Conservation (phyloP, 495 filamentous ascomycete genomes). For the Sporormia fimetaria region DNA sequence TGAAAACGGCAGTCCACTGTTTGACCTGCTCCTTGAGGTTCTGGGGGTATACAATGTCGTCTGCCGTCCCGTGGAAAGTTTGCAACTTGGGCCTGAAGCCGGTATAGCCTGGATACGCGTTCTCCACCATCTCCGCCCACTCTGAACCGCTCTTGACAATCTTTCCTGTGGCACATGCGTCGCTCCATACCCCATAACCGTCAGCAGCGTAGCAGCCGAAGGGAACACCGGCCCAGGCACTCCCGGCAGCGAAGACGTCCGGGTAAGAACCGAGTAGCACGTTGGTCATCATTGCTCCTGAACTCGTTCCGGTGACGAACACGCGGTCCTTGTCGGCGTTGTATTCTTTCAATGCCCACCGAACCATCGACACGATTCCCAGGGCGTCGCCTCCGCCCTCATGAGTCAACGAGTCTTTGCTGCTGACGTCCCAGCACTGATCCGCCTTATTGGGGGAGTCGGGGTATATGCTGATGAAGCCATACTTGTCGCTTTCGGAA, state of each 20-base stretch:
- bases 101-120: slow-evolving; percentile 44
- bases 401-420: slow-evolving; percentile 38
- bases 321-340: slow-evolving; percentile 37
- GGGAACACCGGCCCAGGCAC: slow-evolving; percentile 48
- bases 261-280: slow-evolving; percentile 50
- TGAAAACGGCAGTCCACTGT: slow-evolving; percentile 47
- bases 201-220: slow-evolving; percentile 46
- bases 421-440: slow-evolving; percentile 49
- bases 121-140: slow-evolving; percentile 42
- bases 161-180: slow-evolving; percentile 44
- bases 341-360: slow-evolving; percentile 41
- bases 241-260: slow-evolving; percentile 46
- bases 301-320: slow-evolving; percentile 44
- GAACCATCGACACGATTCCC: slow-evolving; percentile 46
- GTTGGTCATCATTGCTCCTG: slow-evolving; percentile 38
- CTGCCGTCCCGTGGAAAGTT: slow-evolving; percentile 43
- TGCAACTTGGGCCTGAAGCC: slow-evolving; percentile 46
- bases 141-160: slow-evolving; percentile 37
- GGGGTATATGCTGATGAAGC: slow-evolving; percentile 25
- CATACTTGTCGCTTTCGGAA: slow-evolving; percentile 15
- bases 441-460: slow-evolving; percentile 24
- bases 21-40: slow-evolving; percentile 44
- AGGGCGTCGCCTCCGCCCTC: slow-evolving; percentile 41
- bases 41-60: slow-evolving; percentile 40
- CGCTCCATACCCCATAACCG: slow-evolving; percentile 41